Conservation (phyloP, 352 stramenopile genomes). For the Globisporangium megalacanthum region DNA sequence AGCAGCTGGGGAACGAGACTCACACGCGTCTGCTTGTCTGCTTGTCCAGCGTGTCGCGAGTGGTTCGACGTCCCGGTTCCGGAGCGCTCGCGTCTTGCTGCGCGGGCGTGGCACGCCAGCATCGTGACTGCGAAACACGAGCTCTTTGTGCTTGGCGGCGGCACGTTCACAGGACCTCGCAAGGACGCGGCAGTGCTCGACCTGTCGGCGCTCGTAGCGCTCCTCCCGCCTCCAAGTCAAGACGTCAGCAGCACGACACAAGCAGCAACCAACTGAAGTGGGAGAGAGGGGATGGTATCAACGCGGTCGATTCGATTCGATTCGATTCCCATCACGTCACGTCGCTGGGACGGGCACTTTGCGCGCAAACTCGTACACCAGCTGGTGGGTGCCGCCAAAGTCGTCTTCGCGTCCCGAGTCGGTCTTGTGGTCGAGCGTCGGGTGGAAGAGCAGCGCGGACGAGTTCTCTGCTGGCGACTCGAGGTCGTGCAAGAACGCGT, state of each 20-base stretch:
- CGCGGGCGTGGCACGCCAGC: slow-evolving; percentile 68
- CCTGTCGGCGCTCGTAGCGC: slow-evolving; percentile 17
- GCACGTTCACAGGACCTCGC: slow-evolving; percentile 51
- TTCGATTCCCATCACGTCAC: neutral
- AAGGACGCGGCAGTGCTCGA: slow-evolving; percentile 49
- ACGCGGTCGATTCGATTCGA: too few species aligned
- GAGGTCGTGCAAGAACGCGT: slow-evolving; percentile 50
- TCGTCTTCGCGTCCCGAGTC: slow-evolving; percentile 53
- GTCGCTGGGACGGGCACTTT: slow-evolving; percentile 16
- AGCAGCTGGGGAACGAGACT: neutral
- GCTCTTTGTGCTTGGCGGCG: slow-evolving; percentile 53
- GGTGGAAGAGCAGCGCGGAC: slow-evolving; percentile 52
- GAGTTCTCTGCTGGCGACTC: slow-evolving; percentile 52
- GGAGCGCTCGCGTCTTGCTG: slow-evolving; percentile 16
- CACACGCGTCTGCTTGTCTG: neutral
- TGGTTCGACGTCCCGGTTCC: slow-evolving; percentile 49
- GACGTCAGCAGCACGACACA: too few species aligned
- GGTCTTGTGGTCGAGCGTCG: slow-evolving; percentile 45
- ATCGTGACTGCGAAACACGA: slow-evolving; percentile 25
- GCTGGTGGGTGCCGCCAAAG: slow-evolving; percentile 35
- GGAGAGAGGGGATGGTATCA: too few species aligned
- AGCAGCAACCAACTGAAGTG: too few species aligned
- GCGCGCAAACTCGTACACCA: slow-evolving; percentile 45
- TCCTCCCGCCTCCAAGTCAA: too few species aligned
- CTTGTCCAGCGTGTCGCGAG: slow-evolving; percentile 14